These are phyloP conservation scores for Cyclanthera cordifolia DNA, from an alignment of 306 rosid genomes.

Conservation along the genomic window DNA sequence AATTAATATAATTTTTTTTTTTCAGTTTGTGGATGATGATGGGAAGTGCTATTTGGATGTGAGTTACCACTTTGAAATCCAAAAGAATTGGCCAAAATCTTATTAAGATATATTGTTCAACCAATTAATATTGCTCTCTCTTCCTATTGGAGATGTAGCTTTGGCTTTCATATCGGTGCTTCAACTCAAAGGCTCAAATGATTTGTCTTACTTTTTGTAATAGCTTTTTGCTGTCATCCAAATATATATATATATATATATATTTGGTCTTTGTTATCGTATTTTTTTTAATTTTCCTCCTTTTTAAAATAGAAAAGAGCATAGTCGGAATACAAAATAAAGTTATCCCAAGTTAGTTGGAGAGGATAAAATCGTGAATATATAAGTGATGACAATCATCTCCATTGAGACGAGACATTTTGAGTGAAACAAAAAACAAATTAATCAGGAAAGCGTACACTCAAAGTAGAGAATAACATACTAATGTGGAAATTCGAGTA, in stretches of 20 bases:
- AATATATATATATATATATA: no score
- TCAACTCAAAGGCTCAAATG: neutral
- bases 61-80: conserved; percentile 69
- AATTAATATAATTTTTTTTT: neutral
- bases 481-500: no score
- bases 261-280: no score
- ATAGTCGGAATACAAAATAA: no score
- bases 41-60: conserved; percentile 70
- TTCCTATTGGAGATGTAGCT: neutral
- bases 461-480: no score
- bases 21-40: conserved; percentile 87
- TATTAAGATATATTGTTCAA: conserved; percentile 18
- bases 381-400: no score
- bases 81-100: conserved; percentile 58
- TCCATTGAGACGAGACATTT: no score
- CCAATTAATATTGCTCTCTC: neutral
- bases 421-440: no score
- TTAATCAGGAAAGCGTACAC: no score
- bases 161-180: neutral
- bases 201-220: neutral
- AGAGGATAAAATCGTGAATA: no score
- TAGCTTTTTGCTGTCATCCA: neutral
- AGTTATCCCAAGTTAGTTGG: no score
- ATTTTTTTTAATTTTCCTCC: neutral
- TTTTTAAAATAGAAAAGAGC: no score